Percentiles rank a stretch among this genome's conserved stretches.
Evolutionary conservation across 495 filamentous ascomycete species (phyloP).

Genomic region (Amorphotheca resinae): DNA sequence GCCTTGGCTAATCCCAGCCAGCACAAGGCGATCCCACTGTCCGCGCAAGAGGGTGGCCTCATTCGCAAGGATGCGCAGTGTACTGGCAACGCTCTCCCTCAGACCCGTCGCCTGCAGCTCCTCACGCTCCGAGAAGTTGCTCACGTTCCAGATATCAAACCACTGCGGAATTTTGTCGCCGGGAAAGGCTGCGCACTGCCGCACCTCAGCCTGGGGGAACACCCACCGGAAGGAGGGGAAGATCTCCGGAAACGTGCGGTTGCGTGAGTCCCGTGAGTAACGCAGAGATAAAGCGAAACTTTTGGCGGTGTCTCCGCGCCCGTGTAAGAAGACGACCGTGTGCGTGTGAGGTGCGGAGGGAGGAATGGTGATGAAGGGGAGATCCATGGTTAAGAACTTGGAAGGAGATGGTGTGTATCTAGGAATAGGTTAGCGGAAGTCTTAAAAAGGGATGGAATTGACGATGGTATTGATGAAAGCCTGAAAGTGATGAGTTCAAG

Average conservation of each 20-base stretch:
- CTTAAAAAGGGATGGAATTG: too few relatives aligned
- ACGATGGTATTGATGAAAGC: too few relatives aligned
- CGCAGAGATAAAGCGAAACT: constrained; percentile 40
- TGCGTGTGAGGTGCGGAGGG: constrained; percentile 28
- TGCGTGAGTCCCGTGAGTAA: constrained; percentile 5
- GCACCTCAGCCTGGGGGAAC: constrained; percentile 35
- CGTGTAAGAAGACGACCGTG: constrained; percentile 42
- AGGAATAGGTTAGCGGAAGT: too few relatives aligned
- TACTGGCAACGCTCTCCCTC: constrained; percentile 16
- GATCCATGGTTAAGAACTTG: constrained; percentile 1
- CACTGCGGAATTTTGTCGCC: constrained; percentile 23
- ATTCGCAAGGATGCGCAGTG: constrained; percentile 14
- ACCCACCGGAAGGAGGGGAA: constrained; percentile 19
- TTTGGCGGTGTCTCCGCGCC: constrained; percentile 35
- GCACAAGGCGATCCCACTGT: constrained; percentile 23
- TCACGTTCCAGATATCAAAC: constrained; percentile 31
- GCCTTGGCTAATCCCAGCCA: constrained; percentile 40
- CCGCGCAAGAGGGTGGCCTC: constrained; percentile 24
- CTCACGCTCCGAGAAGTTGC: constrained; percentile 20
- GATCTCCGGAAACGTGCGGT: not conserved
- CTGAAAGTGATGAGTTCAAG: too few relatives aligned
- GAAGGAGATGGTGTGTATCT: not conserved
- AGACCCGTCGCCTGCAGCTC: constrained; percentile 25
- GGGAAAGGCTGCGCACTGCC: constrained; percentile 30
- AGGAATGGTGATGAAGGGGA: constrained; percentile 1